phyloP scores from a whole-genome alignment of 495 filamentous ascomycete genomes.

The Xylaria scruposa region DNA sequence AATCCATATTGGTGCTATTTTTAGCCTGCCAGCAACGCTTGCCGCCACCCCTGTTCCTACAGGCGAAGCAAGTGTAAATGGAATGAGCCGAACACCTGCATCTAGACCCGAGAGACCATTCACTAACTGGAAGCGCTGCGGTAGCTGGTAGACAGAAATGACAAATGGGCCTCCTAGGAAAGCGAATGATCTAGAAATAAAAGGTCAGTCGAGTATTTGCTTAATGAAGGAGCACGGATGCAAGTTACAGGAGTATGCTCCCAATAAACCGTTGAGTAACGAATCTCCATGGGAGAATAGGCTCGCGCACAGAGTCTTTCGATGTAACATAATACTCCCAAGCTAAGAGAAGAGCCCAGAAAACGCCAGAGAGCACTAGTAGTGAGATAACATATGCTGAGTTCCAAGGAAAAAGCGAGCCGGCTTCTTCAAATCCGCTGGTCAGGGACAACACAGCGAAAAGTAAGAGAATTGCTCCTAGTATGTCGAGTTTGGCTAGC shows the following conservation, averaged over 20 bases:
- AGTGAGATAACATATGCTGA: slow-evolving; percentile 36
- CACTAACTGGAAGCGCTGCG: slow-evolving; percentile 57
- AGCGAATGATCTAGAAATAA: neutral
- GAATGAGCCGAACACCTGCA: slow-evolving; percentile 58
- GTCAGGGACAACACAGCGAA: slow-evolving; percentile 32
- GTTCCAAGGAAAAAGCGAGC: slow-evolving; percentile 32
- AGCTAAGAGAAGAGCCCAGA: neutral
- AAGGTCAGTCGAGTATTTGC: no score
- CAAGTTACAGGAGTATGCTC: slow-evolving; percentile 13
- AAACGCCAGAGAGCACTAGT: neutral
- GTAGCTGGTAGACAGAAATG: slow-evolving; percentile 52
- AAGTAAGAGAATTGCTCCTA: slow-evolving; percentile 32
- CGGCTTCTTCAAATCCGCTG: slow-evolving; percentile 41
- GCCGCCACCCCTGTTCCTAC: slow-evolving; percentile 44
- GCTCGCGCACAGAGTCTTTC: slow-evolving; percentile 10
- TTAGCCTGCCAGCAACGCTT: slow-evolving; percentile 34
- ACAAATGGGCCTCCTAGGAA: slow-evolving; percentile 31
- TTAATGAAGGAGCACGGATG: no score
- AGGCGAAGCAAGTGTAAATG: slow-evolving; percentile 44
- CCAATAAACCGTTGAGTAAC: slow-evolving; percentile 27
- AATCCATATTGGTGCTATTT: slow-evolving; percentile 28
- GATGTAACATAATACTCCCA: slow-evolving; percentile 30
- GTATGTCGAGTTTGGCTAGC: slow-evolving; percentile 23
- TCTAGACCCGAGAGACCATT: slow-evolving; percentile 41
- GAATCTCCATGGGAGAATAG: slow-evolving; percentile 35